phyloP scores from a whole-genome alignment of 495 filamentous ascomycete genomes.

The Paragyromitra xinjiangensis region DNA sequence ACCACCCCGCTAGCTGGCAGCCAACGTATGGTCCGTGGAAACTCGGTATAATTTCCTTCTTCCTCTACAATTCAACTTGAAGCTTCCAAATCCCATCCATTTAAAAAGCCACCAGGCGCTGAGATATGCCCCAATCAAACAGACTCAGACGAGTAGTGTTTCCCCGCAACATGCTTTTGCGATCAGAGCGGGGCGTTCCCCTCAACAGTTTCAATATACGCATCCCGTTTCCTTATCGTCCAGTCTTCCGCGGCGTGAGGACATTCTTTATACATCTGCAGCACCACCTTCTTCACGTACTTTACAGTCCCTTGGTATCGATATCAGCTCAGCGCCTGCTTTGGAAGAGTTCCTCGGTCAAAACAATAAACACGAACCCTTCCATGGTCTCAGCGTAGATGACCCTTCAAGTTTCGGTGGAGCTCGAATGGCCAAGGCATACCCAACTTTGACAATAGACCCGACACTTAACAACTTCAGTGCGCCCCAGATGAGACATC shows the following conservation, averaged over 20 bases:
- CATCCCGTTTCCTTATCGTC: slow-evolving; percentile 30
- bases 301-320: slow-evolving; percentile 39
- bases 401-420: slow-evolving; percentile 15
- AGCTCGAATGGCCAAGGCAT: slow-evolving; percentile 23
- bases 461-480: slow-evolving; percentile 18
- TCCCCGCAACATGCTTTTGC: slow-evolving; percentile 42
- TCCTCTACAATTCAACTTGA: slow-evolving; percentile 1
- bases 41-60: slow-evolving; percentile 34
- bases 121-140: slow-evolving; percentile 30
- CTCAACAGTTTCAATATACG: slow-evolving; percentile 39
- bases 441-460: slow-evolving; percentile 15
- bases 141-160: slow-evolving; percentile 30
- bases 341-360: slow-evolving; percentile 35
- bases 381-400: slow-evolving; percentile 34
- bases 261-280: slow-evolving; percentile 4
- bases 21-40: slow-evolving; percentile 41
- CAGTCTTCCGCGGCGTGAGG: slow-evolving; percentile 13
- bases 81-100: neutral
- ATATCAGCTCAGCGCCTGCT: slow-evolving; percentile 16
- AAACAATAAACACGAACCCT: slow-evolving; percentile 38
- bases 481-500: slow-evolving; percentile 43
- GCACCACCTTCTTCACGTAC: slow-evolving; percentile 9
- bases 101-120: slow-evolving; percentile 24
- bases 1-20: slow-evolving; percentile 21
- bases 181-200: slow-evolving; percentile 39